phyloP scores from a whole-genome alignment of 2,329 filamentous ascomycete genomes.

The Verticillium alfalfae region DNA sequence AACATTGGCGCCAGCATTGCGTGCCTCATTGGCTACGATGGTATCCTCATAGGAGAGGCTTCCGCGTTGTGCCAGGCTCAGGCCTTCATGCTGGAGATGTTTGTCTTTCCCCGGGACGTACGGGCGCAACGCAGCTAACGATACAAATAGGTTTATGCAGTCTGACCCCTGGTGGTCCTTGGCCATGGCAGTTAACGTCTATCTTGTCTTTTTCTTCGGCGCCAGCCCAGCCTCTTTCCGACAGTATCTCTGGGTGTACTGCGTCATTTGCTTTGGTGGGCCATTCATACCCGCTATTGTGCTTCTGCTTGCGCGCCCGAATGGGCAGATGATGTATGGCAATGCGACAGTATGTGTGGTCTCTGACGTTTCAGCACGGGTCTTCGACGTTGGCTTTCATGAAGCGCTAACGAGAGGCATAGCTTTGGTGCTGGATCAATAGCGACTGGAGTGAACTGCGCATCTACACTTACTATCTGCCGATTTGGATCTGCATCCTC shows the following conservation, averaged over 20 bases:
- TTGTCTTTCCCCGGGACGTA: constrained; percentile 26
- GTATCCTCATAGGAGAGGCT: constrained; percentile 46
- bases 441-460: constrained; percentile 48
- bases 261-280: constrained; percentile 64
- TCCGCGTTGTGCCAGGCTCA: constrained; percentile 57
- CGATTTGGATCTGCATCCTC: constrained; percentile 55
- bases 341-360: constrained; percentile 45
- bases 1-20: constrained; percentile 57
- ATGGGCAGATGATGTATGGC: constrained; percentile 35
- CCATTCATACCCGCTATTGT: constrained; percentile 63
- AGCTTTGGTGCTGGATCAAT: constrained; percentile 61
- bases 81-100: constrained; percentile 62
- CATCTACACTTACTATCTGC: constrained; percentile 57
- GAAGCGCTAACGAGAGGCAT: neutral
- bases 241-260: constrained; percentile 68
- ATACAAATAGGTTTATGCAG: constrained; percentile 62
- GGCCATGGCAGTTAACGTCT: constrained; percentile 79
- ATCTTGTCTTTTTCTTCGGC: constrained; percentile 60
- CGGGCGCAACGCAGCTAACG: neutral
- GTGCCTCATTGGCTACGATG: constrained; percentile 65
- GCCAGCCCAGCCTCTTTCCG: constrained; percentile 61
- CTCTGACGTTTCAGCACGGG: neutral
- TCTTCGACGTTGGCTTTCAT: no score
- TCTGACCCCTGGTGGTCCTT: constrained; percentile 74
- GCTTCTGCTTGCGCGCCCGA: constrained; percentile 49